Percentiles rank a stretch among this genome's conserved stretches.
These are phyloP conservation scores for Monilinia polystroma DNA, from an alignment of 2,329 filamentous ascomycete species.

Conservation along the genomic window DNA sequence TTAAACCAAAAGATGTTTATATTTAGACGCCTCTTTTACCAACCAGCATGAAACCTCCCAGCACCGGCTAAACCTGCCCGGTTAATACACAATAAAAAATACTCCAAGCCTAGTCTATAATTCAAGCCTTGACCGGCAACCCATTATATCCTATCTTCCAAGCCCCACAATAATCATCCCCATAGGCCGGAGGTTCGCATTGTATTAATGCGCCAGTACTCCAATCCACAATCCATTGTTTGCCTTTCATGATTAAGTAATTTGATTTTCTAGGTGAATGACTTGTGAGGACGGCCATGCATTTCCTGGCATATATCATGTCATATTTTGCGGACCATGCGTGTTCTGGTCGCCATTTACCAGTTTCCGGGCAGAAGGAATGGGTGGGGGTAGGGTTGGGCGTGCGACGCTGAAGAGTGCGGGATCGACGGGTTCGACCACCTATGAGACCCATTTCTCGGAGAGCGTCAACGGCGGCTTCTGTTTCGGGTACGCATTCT, in stretches of 20 bases:
- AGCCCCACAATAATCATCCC: slow-evolving; percentile 40
- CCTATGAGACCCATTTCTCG: slow-evolving; percentile 18
- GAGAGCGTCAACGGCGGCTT: slow-evolving; percentile 1
- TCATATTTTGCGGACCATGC: slow-evolving; percentile 57
- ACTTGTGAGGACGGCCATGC: slow-evolving; percentile 58
- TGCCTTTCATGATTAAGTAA: slow-evolving; percentile 56
- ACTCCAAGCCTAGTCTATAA: slow-evolving; percentile 10
- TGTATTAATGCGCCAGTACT: slow-evolving; percentile 54
- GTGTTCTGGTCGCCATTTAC: slow-evolving; percentile 59
- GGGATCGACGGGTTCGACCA: background rate
- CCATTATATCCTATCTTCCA: slow-evolving; percentile 17
- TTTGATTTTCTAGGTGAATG: slow-evolving; percentile 58
- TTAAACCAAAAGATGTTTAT: slow-evolving; percentile 1
- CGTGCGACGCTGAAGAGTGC: slow-evolving; percentile 1
- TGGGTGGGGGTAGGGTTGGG: slow-evolving; percentile 23
- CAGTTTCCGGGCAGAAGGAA: slow-evolving; percentile 32
- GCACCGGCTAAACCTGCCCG: background rate
- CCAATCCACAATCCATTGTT: slow-evolving; percentile 61
- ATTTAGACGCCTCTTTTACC: slow-evolving; percentile 1
- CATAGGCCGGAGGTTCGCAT: slow-evolving; percentile 55
- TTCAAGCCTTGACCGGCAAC: slow-evolving; percentile 4
- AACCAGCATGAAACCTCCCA: background rate
- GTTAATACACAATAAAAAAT: background rate
- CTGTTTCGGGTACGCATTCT: background rate
- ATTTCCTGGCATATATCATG: slow-evolving; percentile 58